These are phyloP conservation scores for Tetrapisispora taiwanensis DNA, from an alignment of 805 yeast species.

Conservation along the genomic window DNA sequence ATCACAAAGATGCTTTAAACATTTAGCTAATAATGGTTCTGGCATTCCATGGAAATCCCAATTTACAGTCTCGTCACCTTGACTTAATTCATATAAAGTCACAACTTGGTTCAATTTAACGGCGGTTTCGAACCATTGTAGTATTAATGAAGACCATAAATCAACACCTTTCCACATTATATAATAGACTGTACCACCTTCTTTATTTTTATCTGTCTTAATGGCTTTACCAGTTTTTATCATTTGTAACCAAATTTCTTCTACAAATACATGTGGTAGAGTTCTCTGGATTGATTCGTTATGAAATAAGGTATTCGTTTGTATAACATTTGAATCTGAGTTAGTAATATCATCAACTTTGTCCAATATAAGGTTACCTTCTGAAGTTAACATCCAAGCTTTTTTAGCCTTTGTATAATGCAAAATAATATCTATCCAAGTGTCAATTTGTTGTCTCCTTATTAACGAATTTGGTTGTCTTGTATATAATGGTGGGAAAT, in stretches of 20 bases:
- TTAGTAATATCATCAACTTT: neutral
- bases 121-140: conserved; percentile 63
- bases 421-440: conserved; percentile 63
- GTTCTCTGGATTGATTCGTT: conserved; percentile 43
- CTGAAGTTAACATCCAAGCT: conserved; percentile 42
- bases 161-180: conserved; percentile 63
- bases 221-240: conserved; percentile 46
- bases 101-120: conserved; percentile 72
- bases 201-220: conserved; percentile 30
- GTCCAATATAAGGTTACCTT: conserved; percentile 11
- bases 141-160: conserved; percentile 53
- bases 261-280: conserved; percentile 44
- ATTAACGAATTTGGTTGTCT: conserved; percentile 77
- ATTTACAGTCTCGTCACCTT: conserved; percentile 46
- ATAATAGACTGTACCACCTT: conserved; percentile 24
- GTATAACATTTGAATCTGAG: neutral
- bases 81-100: conserved; percentile 70
- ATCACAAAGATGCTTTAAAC: conserved; percentile 49
- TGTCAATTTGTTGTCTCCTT: conserved; percentile 62
- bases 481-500: conserved; percentile 89
- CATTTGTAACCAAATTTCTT: conserved; percentile 49
- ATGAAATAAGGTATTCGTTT: conserved; percentile 34
- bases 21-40: conserved; percentile 40
- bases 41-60: conserved; percentile 60
- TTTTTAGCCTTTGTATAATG: conserved; percentile 47